phyloP scores from a whole-genome alignment of 2,329 filamentous ascomycete species.

The Penicillium italicum region DNA sequence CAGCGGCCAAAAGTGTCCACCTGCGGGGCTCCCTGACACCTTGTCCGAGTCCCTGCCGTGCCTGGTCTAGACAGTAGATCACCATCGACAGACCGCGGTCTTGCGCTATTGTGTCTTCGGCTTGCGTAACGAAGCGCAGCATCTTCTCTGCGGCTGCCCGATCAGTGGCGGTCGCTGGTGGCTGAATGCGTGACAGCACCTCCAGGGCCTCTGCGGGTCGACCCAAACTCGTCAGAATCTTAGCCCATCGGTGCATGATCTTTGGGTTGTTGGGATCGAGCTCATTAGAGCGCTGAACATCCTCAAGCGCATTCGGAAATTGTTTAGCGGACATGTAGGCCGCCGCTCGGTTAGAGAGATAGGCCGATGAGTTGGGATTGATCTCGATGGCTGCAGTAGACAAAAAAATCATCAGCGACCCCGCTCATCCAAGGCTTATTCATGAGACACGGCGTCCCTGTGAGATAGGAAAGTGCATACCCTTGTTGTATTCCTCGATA shows the following conservation, averaged over 20 bases:
- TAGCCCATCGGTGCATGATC: conserved; percentile 79
- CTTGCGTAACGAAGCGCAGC: conserved; percentile 75
- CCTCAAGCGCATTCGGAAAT: conserved; percentile 76
- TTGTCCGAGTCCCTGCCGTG: conserved; percentile 71
- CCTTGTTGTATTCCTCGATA: conserved; percentile 91
- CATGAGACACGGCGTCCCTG: neutral
- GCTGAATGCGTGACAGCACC: conserved; percentile 75
- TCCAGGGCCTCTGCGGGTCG: conserved; percentile 81
- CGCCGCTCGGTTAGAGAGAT: conserved; percentile 90
- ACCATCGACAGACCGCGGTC: conserved; percentile 87
- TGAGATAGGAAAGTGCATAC: conserved; percentile 49
- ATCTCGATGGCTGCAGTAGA: conserved; percentile 71
- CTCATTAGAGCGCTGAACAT: conserved; percentile 77
- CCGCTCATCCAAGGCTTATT: neutral
- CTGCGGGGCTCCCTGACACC: conserved; percentile 80
- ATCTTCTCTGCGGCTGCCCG: conserved; percentile 78
- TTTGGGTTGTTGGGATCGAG: conserved; percentile 84
- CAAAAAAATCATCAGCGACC: conserved; percentile 15
- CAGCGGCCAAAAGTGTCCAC: conserved; percentile 89
- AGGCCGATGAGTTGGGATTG: conserved; percentile 80
- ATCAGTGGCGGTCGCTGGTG: conserved; percentile 79
- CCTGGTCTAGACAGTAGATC: conserved; percentile 84
- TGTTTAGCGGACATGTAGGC: conserved; percentile 85
- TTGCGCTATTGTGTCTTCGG: conserved; percentile 69
- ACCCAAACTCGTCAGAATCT: conserved; percentile 84